A percentile compares a stretch with the other conserved stretches of the same genome.
Conservation (phyloP, 208 protist species). For the Tetramitus jugosus region DNA sequence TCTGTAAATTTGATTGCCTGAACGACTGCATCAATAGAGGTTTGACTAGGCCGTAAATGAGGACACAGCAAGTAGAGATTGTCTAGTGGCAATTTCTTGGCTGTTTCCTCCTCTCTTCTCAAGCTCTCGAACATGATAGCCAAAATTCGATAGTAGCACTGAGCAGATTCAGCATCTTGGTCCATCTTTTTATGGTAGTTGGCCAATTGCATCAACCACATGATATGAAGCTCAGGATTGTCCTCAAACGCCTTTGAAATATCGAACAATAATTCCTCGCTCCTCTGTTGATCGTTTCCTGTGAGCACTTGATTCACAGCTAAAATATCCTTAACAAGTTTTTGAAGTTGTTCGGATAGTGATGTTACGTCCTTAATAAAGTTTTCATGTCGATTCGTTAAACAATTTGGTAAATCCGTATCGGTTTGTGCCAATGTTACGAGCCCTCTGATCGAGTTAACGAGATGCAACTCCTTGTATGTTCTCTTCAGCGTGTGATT, state of each 20-base stretch:
- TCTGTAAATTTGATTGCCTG: neutral
- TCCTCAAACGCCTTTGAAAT: neutral
- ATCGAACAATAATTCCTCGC: conserved; percentile 10
- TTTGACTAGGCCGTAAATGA: too few relatives aligned
- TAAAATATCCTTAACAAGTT: too few relatives aligned
- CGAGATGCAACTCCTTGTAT: neutral
- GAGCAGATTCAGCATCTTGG: neutral
- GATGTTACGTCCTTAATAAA: too few relatives aligned
- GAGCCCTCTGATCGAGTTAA: too few relatives aligned
- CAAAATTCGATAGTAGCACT: neutral
- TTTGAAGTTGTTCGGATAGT: too few relatives aligned
- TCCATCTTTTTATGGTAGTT: neutral
- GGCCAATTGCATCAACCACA: conserved; percentile 18
- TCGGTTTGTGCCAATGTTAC: too few relatives aligned
- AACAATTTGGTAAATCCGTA: too few relatives aligned
- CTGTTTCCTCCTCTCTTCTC: neutral
- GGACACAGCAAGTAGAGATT: neutral
- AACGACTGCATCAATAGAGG: too few relatives aligned
- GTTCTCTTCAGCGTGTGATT: neutral
- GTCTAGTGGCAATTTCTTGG: too few relatives aligned
- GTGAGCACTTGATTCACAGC: too few relatives aligned
- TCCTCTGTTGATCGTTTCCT: neutral
- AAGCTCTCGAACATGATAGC: neutral
- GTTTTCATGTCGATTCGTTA: too few relatives aligned
- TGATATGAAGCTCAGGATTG: conserved; percentile 3